Conservation (phyloP, 2,329 filamentous ascomycete genomes). For the Myriosclerotinia curreyana region DNA sequence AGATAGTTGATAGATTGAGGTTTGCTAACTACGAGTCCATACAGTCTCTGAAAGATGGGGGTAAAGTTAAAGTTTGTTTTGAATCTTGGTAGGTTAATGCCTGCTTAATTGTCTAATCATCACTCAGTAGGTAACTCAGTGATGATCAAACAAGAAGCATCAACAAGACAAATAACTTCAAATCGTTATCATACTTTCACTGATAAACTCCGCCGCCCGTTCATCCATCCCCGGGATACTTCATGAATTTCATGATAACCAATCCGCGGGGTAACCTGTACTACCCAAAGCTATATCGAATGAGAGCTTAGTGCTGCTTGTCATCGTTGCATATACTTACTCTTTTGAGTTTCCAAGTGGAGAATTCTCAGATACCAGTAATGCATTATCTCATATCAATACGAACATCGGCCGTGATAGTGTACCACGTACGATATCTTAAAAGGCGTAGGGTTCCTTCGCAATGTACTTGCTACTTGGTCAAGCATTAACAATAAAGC, state of each 20-base stretch:
- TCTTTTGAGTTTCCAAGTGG: conserved; percentile 13
- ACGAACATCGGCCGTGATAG: background rate
- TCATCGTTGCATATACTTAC: conserved; percentile 16
- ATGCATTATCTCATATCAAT: conserved; percentile 18
- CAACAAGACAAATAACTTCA: background rate
- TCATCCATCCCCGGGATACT: no score
- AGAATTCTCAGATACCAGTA: conserved; percentile 3
- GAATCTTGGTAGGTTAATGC: background rate
- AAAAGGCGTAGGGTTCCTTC: background rate
- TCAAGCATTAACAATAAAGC: background rate
- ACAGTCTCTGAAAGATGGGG: background rate
- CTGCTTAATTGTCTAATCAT: background rate
- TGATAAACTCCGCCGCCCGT: background rate
- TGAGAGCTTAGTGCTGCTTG: background rate
- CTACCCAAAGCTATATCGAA: conserved; percentile 1
- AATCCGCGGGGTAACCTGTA: background rate
- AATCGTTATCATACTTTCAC: conserved; percentile 10
- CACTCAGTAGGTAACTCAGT: no score
- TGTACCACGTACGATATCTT: background rate
- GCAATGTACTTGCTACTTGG: background rate
- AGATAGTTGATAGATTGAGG: background rate
- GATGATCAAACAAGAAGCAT: no score
- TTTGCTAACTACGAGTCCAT: background rate
- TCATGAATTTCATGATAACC: conserved; percentile 4
- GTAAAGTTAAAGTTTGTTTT: background rate